Evolutionary conservation across 2,329 filamentous ascomycete genomes (phyloP).

Genomic region (Sporothrix brasiliensis): DNA sequence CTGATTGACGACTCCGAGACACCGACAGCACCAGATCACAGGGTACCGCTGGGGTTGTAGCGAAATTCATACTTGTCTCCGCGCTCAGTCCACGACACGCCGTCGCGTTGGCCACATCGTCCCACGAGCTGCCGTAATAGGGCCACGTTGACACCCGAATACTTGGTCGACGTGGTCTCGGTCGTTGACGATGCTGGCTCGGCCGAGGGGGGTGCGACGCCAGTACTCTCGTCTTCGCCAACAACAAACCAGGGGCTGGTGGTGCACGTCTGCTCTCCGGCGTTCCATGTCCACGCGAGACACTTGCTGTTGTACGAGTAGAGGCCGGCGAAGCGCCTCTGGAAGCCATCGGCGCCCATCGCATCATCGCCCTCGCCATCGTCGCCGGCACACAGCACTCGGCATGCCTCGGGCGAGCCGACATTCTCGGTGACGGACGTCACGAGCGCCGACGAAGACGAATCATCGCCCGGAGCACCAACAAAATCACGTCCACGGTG

Average conservation of each 20-base stretch:
- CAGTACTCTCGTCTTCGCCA: conserved; percentile 41
- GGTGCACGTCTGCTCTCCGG: conserved; percentile 47
- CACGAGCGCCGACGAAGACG: conserved; percentile 45
- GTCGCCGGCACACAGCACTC: conserved; percentile 48
- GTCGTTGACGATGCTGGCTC: conserved; percentile 1
- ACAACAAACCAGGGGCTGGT: conserved; percentile 56
- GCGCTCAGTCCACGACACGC: conserved; percentile 26
- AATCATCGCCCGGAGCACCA: conserved; percentile 49
- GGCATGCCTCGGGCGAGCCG: conserved; percentile 48
- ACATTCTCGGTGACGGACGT: conserved; percentile 39
- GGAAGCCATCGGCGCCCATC: not conserved
- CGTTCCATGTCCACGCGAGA: conserved; percentile 57
- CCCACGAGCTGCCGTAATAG: conserved; percentile 32
- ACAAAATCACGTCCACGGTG: conserved; percentile 53
- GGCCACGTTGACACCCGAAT: conserved; percentile 47
- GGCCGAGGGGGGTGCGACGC: not conserved
- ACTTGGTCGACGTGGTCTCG: conserved; percentile 37
- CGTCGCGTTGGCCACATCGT: conserved; percentile 28
- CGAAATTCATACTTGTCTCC: conserved; percentile 28
- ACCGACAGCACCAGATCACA: not conserved
- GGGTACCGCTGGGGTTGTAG: conserved; percentile 5
- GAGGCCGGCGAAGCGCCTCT: not conserved
- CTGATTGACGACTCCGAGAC: not conserved
- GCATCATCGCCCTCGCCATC: conserved; percentile 27
- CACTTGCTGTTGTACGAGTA: conserved; percentile 42